A percentile compares a stretch with the other conserved stretches of the same genome.
These are phyloP conservation scores for Pisolithus thermaeus DNA, from an alignment of 1,284 basidiomycete species.

Conservation along the genomic window DNA sequence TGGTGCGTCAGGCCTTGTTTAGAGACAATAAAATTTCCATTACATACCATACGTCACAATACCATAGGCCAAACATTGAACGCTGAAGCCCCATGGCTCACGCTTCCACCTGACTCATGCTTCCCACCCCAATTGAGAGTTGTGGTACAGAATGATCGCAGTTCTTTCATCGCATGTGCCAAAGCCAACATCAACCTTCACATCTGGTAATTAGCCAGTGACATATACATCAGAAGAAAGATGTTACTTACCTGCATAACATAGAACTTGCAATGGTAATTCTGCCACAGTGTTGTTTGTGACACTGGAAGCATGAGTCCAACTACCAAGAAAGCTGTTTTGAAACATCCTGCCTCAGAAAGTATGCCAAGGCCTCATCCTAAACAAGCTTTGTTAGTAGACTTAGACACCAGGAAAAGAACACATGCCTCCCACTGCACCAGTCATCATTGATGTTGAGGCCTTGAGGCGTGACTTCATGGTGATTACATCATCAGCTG, in stretches of 20 bases:
- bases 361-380: too few relatives aligned
- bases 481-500: background rate
- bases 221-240: background rate
- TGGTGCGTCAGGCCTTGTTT: background rate
- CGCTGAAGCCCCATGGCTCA: too few relatives aligned
- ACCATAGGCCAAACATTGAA: background rate
- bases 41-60: background rate
- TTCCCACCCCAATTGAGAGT: background rate
- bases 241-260: background rate
- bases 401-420: too few relatives aligned
- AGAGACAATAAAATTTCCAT: background rate
- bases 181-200: background rate
- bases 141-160: background rate
- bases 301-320: too few relatives aligned
- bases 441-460: too few relatives aligned
- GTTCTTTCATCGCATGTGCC: background rate
- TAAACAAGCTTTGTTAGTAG: too few relatives aligned
- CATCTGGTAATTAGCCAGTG: background rate
- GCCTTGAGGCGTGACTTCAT: too few relatives aligned
- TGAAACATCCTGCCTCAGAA: too few relatives aligned
- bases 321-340: too few relatives aligned
- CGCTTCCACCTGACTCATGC: too few relatives aligned
- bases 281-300: too few relatives aligned
- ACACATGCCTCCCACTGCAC: too few relatives aligned
- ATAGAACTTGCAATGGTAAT: background rate